Conservation (phyloP, 2,329 filamentous ascomycete species). For the Penicillium freii region DNA sequence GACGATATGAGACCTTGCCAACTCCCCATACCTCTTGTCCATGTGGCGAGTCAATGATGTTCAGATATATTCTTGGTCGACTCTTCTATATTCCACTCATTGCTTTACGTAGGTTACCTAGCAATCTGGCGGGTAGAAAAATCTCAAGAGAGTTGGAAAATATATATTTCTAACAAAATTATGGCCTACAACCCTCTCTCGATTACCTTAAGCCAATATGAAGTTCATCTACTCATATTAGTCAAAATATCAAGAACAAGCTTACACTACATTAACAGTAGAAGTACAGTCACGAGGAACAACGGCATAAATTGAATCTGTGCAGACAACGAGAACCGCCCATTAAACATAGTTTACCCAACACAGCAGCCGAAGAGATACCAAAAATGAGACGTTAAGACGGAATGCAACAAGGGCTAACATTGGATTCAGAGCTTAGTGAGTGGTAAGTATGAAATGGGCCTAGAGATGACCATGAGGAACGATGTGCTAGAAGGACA, state of each 20-base stretch:
- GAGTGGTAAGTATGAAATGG: slow-evolving; percentile 20
- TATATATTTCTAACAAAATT: background rate
- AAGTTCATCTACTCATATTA: background rate
- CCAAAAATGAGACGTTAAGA: background rate
- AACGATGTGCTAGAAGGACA: slow-evolving; percentile 30
- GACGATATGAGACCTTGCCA: too few species aligned
- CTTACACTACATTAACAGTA: background rate
- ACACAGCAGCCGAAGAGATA: background rate
- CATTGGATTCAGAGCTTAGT: slow-evolving; percentile 17
- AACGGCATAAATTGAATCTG: background rate
- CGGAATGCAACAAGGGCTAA: slow-evolving; percentile 8
- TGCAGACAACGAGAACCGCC: background rate
- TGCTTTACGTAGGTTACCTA: too few species aligned
- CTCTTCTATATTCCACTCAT: too few species aligned
- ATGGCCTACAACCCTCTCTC: background rate
- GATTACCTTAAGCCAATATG: background rate
- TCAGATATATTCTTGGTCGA: too few species aligned
- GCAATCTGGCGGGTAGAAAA: background rate
- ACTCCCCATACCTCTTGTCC: too few species aligned
- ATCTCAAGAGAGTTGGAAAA: background rate
- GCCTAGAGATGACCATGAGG: slow-evolving; percentile 28
- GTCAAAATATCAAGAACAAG: background rate
- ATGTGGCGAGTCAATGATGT: too few species aligned
- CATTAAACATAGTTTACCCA: background rate
- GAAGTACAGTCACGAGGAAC: background rate